A percentile compares a stretch with the other conserved stretches of the same genome.
Evolutionary conservation across 2,329 filamentous ascomycete genomes (phyloP).

Genomic region (Dothideomycetes sp.): DNA sequence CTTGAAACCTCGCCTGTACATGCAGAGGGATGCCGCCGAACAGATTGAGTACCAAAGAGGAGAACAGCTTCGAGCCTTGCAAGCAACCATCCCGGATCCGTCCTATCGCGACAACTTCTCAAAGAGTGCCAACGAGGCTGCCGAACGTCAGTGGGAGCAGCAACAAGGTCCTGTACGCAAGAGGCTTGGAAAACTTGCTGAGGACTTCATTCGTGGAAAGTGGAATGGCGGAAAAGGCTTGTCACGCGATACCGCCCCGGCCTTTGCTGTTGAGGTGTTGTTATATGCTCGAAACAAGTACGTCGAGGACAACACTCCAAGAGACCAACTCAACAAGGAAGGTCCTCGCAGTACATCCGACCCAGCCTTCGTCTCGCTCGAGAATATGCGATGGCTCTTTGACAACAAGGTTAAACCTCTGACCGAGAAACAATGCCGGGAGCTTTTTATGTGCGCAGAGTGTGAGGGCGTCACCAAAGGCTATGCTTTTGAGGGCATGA

Average conservation of each 20-base stretch:
- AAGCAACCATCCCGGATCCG: constrained; percentile 36
- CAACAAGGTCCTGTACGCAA: constrained; percentile 56
- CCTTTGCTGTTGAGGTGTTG: constrained; percentile 63
- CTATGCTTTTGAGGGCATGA: constrained; percentile 66
- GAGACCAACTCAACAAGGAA: constrained; percentile 26
- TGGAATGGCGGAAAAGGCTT: constrained; percentile 57
- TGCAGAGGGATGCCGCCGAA: constrained; percentile 56
- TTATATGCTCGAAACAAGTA: constrained; percentile 23
- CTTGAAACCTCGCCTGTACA: constrained; percentile 55
- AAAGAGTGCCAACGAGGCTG: constrained; percentile 45
- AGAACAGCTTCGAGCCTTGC: constrained; percentile 20
- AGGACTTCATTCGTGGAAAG: constrained; percentile 54
- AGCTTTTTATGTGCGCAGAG: constrained; percentile 62
- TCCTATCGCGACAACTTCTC: constrained; percentile 36
- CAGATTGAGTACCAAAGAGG: constrained; percentile 40
- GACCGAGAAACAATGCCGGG: constrained; percentile 55
- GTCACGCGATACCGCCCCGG: constrained; percentile 50
- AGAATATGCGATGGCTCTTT: constrained; percentile 81
- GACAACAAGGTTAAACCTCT: constrained; percentile 63
- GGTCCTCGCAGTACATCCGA: constrained; percentile 13
- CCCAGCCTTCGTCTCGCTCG: constrained; percentile 47
- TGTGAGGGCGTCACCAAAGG: constrained; percentile 50
- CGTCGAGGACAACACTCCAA: constrained; percentile 25
- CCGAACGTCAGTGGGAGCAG: constrained; percentile 62
- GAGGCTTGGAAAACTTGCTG: constrained; percentile 54